A percentile compares a stretch with the other conserved stretches of the same genome.
phyloP scores from a whole-genome alignment of 2,329 filamentous ascomycete genomes.

The Hymenoscyphus albidus region DNA sequence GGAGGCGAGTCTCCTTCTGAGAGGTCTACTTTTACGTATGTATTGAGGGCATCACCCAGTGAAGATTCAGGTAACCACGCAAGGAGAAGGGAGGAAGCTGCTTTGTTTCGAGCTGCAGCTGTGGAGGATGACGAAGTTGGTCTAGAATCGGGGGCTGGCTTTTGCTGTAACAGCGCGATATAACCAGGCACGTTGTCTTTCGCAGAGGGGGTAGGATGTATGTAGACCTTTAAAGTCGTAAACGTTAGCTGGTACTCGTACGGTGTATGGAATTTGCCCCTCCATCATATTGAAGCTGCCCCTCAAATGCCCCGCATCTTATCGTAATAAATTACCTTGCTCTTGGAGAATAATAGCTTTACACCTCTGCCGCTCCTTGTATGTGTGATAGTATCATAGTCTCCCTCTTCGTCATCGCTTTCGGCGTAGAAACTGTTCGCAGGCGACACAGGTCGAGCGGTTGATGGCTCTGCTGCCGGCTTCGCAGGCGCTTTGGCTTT shows the following conservation, averaged over 20 bases:
- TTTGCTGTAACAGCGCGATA: conserved; percentile 89
- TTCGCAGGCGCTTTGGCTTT: background rate
- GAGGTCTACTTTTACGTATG: conserved; percentile 94
- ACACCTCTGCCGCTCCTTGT: conserved; percentile 74
- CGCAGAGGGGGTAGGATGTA: conserved; percentile 86
- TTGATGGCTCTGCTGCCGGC: background rate
- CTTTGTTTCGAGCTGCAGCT: conserved; percentile 45
- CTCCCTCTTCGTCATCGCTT: conserved; percentile 93
- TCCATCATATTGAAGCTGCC: background rate
- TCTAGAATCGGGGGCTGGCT: conserved; percentile 44
- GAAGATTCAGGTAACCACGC: conserved; percentile 91
- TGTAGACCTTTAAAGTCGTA: conserved; percentile 66
- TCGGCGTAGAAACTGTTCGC: conserved; percentile 89
- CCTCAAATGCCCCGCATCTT: background rate
- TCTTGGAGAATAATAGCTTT: conserved; percentile 92
- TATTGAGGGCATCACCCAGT: conserved; percentile 78
- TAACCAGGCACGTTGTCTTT: conserved; percentile 97
- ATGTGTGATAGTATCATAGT: conserved; percentile 90
- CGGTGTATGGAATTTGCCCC: conserved; percentile 14
- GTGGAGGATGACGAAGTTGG: conserved; percentile 35
- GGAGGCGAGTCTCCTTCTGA: conserved; percentile 77
- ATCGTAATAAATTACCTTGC: conserved; percentile 61
- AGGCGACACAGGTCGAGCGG: conserved; percentile 57
- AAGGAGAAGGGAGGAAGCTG: conserved; percentile 72
- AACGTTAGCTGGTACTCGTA: conserved; percentile 18